Conservation (phyloP, 306 rosid species). For the Urtica urens region DNA sequence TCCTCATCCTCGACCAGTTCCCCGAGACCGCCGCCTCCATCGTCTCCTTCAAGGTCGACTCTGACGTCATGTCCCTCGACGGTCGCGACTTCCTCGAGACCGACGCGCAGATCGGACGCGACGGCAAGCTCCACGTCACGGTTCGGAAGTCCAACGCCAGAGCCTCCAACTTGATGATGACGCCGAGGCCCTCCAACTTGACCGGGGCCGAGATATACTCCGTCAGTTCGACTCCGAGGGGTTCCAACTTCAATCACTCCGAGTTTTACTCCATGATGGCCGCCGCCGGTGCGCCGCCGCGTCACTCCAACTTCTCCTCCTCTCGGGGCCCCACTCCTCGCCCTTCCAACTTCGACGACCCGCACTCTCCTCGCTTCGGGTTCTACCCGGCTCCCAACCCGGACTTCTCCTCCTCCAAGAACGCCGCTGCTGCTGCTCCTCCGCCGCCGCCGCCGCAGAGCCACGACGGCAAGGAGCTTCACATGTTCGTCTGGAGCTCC, state of each 20-base stretch:
- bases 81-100: constrained; percentile 85
- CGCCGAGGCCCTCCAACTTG: constrained; percentile 90
- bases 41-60: constrained; percentile 86
- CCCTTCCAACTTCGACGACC: constrained; percentile 82
- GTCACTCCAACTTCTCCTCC: constrained; percentile 78
- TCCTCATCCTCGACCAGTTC: constrained; percentile 89
- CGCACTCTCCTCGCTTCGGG: constrained; percentile 21
- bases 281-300: constrained; percentile 3
- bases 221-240: constrained; percentile 80
- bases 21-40: constrained; percentile 97
- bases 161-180: constrained; percentile 53
- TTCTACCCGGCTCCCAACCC: constrained; percentile 86
- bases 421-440: constrained; percentile 8
- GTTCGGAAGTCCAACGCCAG: constrained; percentile 85
- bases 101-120: constrained; percentile 81
- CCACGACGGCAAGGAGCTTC: constrained; percentile 82
- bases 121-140: constrained; percentile 87
- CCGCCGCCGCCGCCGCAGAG: constrained; percentile 7
- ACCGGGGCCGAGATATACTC: constrained; percentile 97
- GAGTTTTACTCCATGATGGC: constrained; percentile 97
- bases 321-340: constrained; percentile 80
- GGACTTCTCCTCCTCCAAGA: constrained; percentile 43
- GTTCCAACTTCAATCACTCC: constrained; percentile 73
- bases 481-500: constrained; percentile 94
- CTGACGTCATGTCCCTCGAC: constrained; percentile 91